phyloP scores from a whole-genome alignment of 176 grass and related monocot genomes.

The Alloteropsis semialata region DNA sequence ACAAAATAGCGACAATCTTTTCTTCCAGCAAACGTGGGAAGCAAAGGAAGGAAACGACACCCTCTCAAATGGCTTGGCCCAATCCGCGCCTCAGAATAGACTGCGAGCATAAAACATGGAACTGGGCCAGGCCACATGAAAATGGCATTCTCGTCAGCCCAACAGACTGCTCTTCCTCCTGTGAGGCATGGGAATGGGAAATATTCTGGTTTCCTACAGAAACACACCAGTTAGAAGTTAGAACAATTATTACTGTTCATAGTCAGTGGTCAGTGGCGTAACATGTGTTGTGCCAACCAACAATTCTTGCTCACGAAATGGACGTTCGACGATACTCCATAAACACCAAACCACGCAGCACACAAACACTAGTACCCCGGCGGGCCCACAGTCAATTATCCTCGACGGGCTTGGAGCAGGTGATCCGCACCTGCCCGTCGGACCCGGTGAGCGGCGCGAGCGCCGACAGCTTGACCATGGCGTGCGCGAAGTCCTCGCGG shows the following conservation, averaged over 20 bases:
- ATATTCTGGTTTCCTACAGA: background rate
- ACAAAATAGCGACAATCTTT: too few species aligned
- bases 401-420: constrained; percentile 10
- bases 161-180: background rate
- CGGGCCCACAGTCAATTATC: background rate
- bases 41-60: background rate
- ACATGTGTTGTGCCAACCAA: background rate
- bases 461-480: constrained; percentile 57
- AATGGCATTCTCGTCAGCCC: background rate
- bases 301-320: background rate
- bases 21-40: background rate
- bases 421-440: constrained; percentile 33
- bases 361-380: too few species aligned
- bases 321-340: background rate
- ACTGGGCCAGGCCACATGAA: background rate
- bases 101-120: background rate
- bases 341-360: background rate
- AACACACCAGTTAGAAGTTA: background rate
- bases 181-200: background rate
- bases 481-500: constrained; percentile 55
- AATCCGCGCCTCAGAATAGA: background rate
- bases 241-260: background rate
- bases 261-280: background rate
- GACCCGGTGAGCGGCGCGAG: constrained; percentile 40
- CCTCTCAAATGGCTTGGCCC: background rate